Percentiles rank a stretch among this genome's conserved stretches.
Evolutionary conservation across 1,139 yeast species (phyloP).

Genomic region (Komagataea norvegica): DNA sequence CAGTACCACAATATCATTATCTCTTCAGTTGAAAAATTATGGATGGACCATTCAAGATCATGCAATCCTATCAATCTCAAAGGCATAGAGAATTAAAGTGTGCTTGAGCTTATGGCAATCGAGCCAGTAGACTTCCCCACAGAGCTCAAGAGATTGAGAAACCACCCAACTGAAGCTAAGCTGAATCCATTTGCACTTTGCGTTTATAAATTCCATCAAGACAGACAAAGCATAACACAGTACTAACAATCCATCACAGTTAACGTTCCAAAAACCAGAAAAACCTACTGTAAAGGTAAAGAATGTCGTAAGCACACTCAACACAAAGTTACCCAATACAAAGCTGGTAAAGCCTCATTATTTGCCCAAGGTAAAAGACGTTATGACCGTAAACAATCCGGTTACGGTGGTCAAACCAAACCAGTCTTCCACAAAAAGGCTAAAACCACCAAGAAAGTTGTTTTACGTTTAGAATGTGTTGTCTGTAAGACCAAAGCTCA

Average conservation of each 20-base stretch:
- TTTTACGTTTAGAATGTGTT: conserved; percentile 98
- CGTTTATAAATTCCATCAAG: too few relatives aligned
- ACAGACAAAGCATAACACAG: not conserved
- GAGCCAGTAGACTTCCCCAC: too few relatives aligned
- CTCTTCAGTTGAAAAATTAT: too few relatives aligned
- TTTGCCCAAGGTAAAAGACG: conserved; percentile 99
- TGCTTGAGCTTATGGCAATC: too few relatives aligned
- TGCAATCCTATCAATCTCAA: too few relatives aligned
- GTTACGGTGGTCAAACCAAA: conserved; percentile 99
- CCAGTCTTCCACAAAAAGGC: conserved; percentile 99
- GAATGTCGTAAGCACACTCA: conserved; percentile 99
- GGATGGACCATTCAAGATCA: too few relatives aligned
- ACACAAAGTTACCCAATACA: conserved; percentile 99
- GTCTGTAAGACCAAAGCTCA: conserved; percentile 98
- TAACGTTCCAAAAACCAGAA: conserved; percentile 99
- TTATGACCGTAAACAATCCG: conserved; percentile 99
- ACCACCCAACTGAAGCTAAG: too few relatives aligned
- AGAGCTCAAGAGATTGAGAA: too few relatives aligned
- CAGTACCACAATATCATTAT: too few relatives aligned
- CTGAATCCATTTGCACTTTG: not conserved
- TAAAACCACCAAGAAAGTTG: conserved; percentile 99
- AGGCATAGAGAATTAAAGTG: too few relatives aligned
- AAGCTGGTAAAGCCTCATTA: conserved; percentile 99
- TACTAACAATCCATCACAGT: conserved; percentile 44
- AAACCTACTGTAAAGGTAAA: conserved; percentile 99